Base-by-base conservation (phyloP, 176 grass and related monocot genomes). In the Aegilops tauschii region DNA sequence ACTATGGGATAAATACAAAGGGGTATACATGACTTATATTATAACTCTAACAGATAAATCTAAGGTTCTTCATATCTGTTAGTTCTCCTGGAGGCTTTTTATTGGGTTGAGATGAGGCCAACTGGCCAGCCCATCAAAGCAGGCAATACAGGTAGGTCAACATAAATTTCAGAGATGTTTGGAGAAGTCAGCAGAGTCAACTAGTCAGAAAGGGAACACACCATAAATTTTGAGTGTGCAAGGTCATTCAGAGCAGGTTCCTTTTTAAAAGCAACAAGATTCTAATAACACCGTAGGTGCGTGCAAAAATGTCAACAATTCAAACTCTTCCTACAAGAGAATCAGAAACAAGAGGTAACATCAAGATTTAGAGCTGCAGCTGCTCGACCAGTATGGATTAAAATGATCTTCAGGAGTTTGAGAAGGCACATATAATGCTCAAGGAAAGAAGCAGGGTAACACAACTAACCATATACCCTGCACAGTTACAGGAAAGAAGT, bases 231-330 rank as follows among this genome's bases (percentile, higher is more conserved):
- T 58, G 18, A 58, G 1, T 54, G 16, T 54, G 50, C 50, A 54
- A 6, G 5, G 16, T 58, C 50, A 54, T 17, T 77, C 31, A 45
- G 21, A 71, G 76, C 6, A 17, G 18, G 25, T 0, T 16, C 7
- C 34, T 0, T 40, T n/a, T 78, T 32, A 14, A 39, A 81, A 79
- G 14, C 47, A 74, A 25, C 67, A 73, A 21, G 23, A 81, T 27
- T 49, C 1, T 9, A 54, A 87, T 39, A 65, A 42, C 61, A n/a
- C 32, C 13, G 9, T 47, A 4, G 3, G 17, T 23, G 17, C 65
- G 76, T 64, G 10, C 45, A 82, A 80, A 80, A 86, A 44, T 34
- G 7, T 62, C 35, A 82, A 71, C 52, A 14, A 20, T 61, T 25
- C 11, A 27, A 85, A 32, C 18, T 61, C 9, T 27, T 32, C 80